Evolutionary conservation across 345 rosid genomes (phyloP).

Genomic region (Corchorus capsularis): DNA sequence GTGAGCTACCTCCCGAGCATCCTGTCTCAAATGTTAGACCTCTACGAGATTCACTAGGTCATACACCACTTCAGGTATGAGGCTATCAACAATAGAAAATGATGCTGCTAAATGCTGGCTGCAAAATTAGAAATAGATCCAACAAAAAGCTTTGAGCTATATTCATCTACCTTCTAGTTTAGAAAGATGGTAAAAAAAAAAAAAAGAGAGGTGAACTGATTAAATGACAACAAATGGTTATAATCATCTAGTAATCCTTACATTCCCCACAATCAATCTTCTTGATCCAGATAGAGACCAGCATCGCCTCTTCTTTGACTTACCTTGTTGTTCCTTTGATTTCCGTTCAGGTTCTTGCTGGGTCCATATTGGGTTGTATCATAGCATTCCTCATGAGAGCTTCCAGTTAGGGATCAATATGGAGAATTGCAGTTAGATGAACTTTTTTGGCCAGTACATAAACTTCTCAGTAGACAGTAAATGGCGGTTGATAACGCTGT

Average conservation of each 20-base stretch:
- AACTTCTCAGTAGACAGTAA: neutral
- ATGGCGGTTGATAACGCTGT: neutral
- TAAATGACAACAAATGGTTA: neutral
- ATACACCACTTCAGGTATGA: slow-evolving; percentile 66
- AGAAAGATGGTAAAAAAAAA: neutral
- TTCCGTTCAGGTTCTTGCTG: slow-evolving; percentile 55
- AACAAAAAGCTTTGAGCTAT: neutral
- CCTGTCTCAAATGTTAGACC: slow-evolving; percentile 60
- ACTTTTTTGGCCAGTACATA: neutral
- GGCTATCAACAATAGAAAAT: neutral
- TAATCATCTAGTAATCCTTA: neutral
- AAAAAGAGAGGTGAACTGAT: neutral
- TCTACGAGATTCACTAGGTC: slow-evolving; percentile 62
- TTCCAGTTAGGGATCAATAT: slow-evolving; percentile 24
- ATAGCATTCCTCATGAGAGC: slow-evolving; percentile 50
- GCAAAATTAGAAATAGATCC: neutral
- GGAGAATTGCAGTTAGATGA: neutral
- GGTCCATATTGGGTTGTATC: slow-evolving; percentile 49
- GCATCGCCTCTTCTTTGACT: neutral
- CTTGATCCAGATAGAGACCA: neutral
- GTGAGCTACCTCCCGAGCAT: slow-evolving; percentile 68
- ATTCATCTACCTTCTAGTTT: neutral
- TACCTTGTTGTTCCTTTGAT: neutral
- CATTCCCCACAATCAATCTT: neutral
- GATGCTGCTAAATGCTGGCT: neutral